Conservation (phyloP, 768 basidiomycete species). For the Pleurotus eryngii region DNA sequence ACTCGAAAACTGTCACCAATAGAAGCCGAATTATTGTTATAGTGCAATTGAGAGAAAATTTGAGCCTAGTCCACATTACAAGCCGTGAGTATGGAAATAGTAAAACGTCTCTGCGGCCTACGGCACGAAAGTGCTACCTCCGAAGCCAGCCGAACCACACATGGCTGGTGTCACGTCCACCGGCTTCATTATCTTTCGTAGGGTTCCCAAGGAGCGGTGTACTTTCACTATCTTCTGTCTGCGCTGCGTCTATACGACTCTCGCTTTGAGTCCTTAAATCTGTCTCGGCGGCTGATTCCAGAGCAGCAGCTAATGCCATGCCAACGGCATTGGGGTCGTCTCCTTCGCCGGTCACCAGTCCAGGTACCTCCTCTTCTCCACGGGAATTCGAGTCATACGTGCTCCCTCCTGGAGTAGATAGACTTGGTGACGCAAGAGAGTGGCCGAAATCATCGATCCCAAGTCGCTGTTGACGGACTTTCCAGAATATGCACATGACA, state of each 20-base stretch:
- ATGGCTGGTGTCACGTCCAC: background rate
- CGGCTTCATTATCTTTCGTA: slow-evolving; percentile 4
- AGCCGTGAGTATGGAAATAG: too few species aligned
- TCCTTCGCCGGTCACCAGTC: slow-evolving; percentile 19
- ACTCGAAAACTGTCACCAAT: too few species aligned
- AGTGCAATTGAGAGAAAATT: too few species aligned
- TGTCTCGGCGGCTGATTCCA: slow-evolving; percentile 19
- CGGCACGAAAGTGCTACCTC: background rate
- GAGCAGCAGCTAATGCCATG: slow-evolving; percentile 18
- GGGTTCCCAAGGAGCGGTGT: slow-evolving; percentile 17
- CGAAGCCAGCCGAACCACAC: slow-evolving; percentile 1
- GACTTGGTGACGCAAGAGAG: slow-evolving; percentile 21
- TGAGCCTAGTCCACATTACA: too few species aligned
- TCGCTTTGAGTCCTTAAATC: slow-evolving; percentile 17
- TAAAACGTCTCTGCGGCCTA: too few species aligned
- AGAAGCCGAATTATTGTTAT: too few species aligned
- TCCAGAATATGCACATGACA: slow-evolving; percentile 85
- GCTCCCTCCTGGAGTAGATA: background rate
- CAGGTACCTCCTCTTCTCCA: slow-evolving; percentile 16
- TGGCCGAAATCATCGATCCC: slow-evolving; percentile 89
- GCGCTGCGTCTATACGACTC: background rate
- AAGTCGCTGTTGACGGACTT: slow-evolving; percentile 66
- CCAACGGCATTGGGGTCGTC: slow-evolving; percentile 20
- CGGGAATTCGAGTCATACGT: background rate
- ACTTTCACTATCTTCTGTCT: slow-evolving; percentile 12